Evolutionary conservation across 164 flowering plant species (phyloP).

Genomic region (Hamamelis virginiana): DNA sequence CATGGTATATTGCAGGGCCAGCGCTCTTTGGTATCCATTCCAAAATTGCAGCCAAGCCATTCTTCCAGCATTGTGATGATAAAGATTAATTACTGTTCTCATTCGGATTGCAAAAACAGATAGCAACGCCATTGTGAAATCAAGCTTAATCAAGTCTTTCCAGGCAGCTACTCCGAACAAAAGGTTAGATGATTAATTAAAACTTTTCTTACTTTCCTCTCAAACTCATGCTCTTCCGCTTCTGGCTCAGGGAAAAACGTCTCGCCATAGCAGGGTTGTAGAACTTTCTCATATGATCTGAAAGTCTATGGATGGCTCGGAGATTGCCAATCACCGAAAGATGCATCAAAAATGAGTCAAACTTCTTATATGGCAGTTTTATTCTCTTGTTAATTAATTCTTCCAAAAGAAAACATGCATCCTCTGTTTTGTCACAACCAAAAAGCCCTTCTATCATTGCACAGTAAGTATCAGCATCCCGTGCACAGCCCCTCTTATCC

Average conservation of each 20-base stretch:
- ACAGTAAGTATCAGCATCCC: conserved; percentile 67
- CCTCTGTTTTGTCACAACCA: conserved; percentile 43
- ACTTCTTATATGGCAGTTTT: conserved; percentile 70
- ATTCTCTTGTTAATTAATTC: conserved; percentile 62
- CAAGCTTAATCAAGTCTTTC: background rate
- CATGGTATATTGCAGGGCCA: background rate
- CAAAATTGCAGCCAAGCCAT: background rate
- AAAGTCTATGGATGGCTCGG: conserved; percentile 65
- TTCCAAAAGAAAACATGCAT: conserved; percentile 70
- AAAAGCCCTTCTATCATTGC: conserved; percentile 94
- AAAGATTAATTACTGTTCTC: background rate
- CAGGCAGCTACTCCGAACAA: background rate
- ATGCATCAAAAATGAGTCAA: conserved; percentile 67
- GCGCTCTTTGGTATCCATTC: background rate
- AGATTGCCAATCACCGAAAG: conserved; percentile 82
- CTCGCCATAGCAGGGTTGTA: conserved; percentile 89
- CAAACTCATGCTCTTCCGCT: conserved; percentile 63
- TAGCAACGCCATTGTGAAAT: background rate
- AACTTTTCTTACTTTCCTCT: conserved; percentile 45
- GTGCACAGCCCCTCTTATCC: conserved; percentile 60
- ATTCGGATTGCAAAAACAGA: background rate
- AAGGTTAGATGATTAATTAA: background rate
- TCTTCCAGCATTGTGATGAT: background rate
- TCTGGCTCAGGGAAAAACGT: conserved; percentile 67
- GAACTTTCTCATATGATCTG: conserved; percentile 87